Base-by-base conservation (phyloP, 1,284 basidiomycete genomes). In the Marasmius tenuissimus region DNA sequence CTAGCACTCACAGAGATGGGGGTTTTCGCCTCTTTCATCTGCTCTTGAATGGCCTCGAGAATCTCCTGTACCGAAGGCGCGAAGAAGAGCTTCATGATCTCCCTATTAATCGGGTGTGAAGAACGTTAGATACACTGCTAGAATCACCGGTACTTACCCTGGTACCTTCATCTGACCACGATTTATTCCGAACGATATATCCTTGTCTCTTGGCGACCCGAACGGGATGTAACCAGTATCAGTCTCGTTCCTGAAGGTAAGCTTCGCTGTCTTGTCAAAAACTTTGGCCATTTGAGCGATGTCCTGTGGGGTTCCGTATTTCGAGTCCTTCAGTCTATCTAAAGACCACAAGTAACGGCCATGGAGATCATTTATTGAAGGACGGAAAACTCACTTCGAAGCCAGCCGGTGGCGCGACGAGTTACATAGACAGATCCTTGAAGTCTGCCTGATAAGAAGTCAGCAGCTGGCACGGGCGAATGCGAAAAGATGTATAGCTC, bases 221-320 rank as follows among this genome's bases (percentile, higher is more conserved):
- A 84, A 84, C 58, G 76, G 78, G 63, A 84, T 76, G 58, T 77
- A 81, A 9, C 75, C 75, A 0, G 77, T 73, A 57, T 78, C 80
- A 4, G 69, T 70, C 1, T 68, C 65, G 57, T 73, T 73, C 22
- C 75, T 75, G 63, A 84, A 80, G 14, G 72, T 70, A 48, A 78
- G 69, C 61, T 83, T 83, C 20, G 82, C 77, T 2, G 74, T 75
- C 64, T 76, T 76, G 68, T 83, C 81, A 38, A 83, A 83, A 10
- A 70, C 71, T 0, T 75, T 70, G 0, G 70, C 72, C 63, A 81
- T 81, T 58, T 77, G 68, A 18, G 69, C 69, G 47, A 80, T 62
- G 38, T 75, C 76, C 62, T 77, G 75, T 0, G 70, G 59, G 22
- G n/a, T 39, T 11, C 57, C 42, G 61, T 68, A 76, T 72, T 64